A percentile compares a stretch with the other conserved stretches of the same genome.
Evolutionary conservation across 805 yeast genomes (phyloP).

Genomic region (Monosporozyma aquatica): DNA sequence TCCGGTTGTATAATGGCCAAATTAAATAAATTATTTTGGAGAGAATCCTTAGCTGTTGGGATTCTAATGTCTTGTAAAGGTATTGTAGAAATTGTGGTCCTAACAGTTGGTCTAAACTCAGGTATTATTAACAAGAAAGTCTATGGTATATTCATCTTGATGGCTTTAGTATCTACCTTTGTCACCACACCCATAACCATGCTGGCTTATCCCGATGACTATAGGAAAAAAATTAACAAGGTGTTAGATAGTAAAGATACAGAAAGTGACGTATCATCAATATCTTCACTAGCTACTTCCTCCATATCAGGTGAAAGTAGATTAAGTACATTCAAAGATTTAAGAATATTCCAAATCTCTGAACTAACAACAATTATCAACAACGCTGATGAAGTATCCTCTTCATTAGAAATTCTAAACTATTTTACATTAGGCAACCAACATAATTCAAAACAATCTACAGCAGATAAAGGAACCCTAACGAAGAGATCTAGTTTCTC

Average conservation of each 20-base stretch:
- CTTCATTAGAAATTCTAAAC: slow-evolving; percentile 24
- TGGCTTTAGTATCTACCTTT: slow-evolving; percentile 74
- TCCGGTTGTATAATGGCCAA: slow-evolving; percentile 65
- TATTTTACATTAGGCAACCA: slow-evolving; percentile 15
- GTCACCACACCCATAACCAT: slow-evolving; percentile 70
- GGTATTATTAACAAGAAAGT: slow-evolving; percentile 55
- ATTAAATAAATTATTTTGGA: slow-evolving; percentile 53
- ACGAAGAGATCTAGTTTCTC: slow-evolving; percentile 15
- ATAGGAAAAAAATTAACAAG: slow-evolving; percentile 42
- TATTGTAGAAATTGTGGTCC: slow-evolving; percentile 74
- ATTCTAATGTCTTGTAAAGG: slow-evolving; percentile 84
- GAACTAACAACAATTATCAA: slow-evolving; percentile 20
- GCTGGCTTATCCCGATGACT: slow-evolving; percentile 49
- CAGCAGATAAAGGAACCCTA: not conserved
- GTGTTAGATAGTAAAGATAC: slow-evolving; percentile 16
- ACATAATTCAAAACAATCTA: not conserved
- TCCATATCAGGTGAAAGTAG: not conserved
- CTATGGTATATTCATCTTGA: slow-evolving; percentile 72
- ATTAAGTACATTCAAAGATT: slow-evolving; percentile 15
- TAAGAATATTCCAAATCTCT: slow-evolving; percentile 14
- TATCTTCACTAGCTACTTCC: not conserved
- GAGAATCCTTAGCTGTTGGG: slow-evolving; percentile 71
- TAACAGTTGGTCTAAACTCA: slow-evolving; percentile 65
- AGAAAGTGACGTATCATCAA: not conserved
- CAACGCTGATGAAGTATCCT: slow-evolving; percentile 25